Conservation (phyloP, 176 grass and related monocot species). For the Zea luxurians region DNA sequence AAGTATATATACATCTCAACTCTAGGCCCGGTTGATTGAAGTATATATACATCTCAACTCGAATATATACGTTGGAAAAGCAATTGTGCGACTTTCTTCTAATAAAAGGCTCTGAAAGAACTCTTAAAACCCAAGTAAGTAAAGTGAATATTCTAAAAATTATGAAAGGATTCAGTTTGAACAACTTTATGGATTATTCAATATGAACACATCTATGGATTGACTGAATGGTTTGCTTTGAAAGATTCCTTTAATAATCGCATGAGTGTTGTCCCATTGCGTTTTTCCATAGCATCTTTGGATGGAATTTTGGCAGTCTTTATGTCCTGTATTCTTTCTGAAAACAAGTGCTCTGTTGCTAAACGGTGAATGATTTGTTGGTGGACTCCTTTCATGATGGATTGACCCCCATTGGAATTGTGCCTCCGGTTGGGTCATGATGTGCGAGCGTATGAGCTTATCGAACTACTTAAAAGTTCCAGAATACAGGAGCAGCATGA, state of each 20-base stretch:
- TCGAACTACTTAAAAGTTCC: slow-evolving; percentile 78
- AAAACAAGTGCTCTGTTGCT: neutral
- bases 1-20: too few relatives aligned
- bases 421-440: slow-evolving; percentile 68
- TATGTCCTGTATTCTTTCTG: neutral
- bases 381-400: slow-evolving; percentile 62
- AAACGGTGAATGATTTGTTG: slow-evolving; percentile 17
- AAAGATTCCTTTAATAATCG: neutral
- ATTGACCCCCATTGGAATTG: slow-evolving; percentile 74
- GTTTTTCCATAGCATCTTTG: slow-evolving; percentile 9
- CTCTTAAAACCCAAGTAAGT: slow-evolving; percentile 79
- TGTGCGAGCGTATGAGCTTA: slow-evolving; percentile 69
- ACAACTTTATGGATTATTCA: neutral
- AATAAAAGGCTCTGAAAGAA: slow-evolving; percentile 84
- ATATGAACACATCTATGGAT: slow-evolving; percentile 11
- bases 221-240: neutral
- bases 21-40: too few relatives aligned
- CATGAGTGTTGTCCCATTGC: neutral
- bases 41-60: too few relatives aligned
- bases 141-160: slow-evolving; percentile 26
- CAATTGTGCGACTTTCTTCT: slow-evolving; percentile 33
- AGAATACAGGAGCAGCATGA: slow-evolving; percentile 36
- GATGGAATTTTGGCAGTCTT: neutral
- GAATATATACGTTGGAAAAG: too few relatives aligned
- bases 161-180: slow-evolving; percentile 13